Percentiles rank a stretch among this genome's conserved stretches.
Conservation (phyloP, 2,329 filamentous ascomycete species). For the Scytalidium lignicola region DNA sequence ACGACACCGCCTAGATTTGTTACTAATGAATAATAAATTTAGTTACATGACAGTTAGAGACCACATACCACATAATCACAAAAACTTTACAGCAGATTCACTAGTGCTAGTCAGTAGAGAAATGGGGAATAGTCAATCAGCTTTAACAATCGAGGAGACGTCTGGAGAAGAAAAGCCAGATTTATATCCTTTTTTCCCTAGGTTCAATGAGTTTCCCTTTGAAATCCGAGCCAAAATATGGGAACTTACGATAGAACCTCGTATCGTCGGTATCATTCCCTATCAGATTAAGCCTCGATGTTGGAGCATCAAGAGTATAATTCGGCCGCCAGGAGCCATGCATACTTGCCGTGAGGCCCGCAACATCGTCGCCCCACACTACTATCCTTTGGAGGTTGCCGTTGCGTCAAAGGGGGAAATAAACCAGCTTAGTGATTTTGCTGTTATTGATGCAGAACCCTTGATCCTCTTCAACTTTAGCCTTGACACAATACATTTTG, state of each 20-base stretch:
- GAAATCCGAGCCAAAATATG: constrained; percentile 16
- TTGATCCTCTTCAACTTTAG: constrained; percentile 15
- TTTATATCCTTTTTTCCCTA: background rate
- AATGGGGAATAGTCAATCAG: too few species aligned
- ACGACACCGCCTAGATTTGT: background rate
- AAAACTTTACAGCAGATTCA: too few species aligned
- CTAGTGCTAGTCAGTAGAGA: too few species aligned
- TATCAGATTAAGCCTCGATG: background rate
- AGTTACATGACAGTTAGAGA: too few species aligned
- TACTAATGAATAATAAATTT: background rate
- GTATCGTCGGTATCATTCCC: constrained; percentile 7
- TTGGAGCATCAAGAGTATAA: background rate
- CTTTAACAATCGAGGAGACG: too few species aligned
- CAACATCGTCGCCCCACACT: background rate
- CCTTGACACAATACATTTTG: constrained; percentile 14
- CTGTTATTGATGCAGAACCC: constrained; percentile 4
- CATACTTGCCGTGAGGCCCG: constrained; percentile 12
- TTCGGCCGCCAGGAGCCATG: constrained; percentile 6
- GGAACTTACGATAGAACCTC: constrained; percentile 9
- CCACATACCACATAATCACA: too few species aligned
- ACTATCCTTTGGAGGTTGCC: constrained; percentile 6
- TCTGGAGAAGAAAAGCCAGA: constrained; percentile 2
- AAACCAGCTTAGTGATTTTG: constrained; percentile 4
- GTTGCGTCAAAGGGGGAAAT: too few species aligned
- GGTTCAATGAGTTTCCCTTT: constrained; percentile 8